phyloP scores from a whole-genome alignment of 2,329 filamentous ascomycete genomes.

The Colletotrichum coccodes region DNA sequence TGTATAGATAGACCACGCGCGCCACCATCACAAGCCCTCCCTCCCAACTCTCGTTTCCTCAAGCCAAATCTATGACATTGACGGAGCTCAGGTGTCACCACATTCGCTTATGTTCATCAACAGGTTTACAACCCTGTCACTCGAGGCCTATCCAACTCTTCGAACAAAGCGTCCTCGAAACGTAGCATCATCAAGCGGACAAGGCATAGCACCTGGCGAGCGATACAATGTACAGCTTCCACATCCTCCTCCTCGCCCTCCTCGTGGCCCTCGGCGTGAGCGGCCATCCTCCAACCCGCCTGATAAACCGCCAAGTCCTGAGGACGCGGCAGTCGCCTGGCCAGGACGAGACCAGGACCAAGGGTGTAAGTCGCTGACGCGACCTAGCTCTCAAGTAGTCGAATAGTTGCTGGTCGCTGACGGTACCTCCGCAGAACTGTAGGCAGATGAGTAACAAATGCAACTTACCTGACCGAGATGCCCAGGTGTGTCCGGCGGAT shows the following conservation, averaged over 20 bases:
- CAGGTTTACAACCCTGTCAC: not conserved
- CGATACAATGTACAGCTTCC: not conserved
- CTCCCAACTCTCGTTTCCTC: not conserved
- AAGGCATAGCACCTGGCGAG: not conserved
- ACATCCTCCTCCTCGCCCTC: not conserved
- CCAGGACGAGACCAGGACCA: constrained; percentile 22
- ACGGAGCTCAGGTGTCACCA: not conserved
- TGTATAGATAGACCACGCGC: not conserved
- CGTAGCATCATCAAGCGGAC: not conserved
- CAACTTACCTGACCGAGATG: constrained; percentile 11
- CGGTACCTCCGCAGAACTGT: constrained; percentile 1
- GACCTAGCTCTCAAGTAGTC: not conserved
- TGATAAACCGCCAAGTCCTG: not conserved
- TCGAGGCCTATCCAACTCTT: not conserved
- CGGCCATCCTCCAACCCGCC: constrained; percentile 1
- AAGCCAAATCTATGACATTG: not conserved
- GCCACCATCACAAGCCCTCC: not conserved
- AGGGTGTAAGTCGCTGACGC: constrained; percentile 25
- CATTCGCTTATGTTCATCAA: not conserved
- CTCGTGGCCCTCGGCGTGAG: not conserved
- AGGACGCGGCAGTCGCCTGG: constrained; percentile 4
- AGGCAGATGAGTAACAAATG: constrained; percentile 31
- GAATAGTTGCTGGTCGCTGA: not conserved
- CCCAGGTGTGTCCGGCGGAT: constrained; percentile 27
- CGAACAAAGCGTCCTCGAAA: too few relatives aligned